Evolutionary conservation across 2,329 filamentous ascomycete species (phyloP).

Genomic region (Scedosporium boydii): DNA sequence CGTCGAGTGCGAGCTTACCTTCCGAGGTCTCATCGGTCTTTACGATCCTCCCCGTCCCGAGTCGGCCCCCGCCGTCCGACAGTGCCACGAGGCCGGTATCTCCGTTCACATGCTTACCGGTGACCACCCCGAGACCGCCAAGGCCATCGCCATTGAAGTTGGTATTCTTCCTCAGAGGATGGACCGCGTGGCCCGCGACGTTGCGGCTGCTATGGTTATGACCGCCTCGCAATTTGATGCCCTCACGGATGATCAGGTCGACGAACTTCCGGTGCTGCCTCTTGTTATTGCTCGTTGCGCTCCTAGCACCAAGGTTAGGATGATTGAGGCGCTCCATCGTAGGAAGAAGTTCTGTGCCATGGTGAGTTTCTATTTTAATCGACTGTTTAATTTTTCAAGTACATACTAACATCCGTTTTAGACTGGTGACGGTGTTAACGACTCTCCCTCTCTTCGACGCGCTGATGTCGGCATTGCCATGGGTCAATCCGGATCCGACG

Average conservation of each 20-base stretch:
- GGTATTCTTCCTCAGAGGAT: slow-evolving; percentile 46
- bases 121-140: slow-evolving; percentile 54
- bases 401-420: slow-evolving; percentile 3
- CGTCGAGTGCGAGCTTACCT: slow-evolving; percentile 51
- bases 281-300: slow-evolving; percentile 62
- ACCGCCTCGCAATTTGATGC: slow-evolving; percentile 55
- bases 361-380: slow-evolving; percentile 21
- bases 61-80: slow-evolving; percentile 48
- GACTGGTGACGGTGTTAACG: slow-evolving; percentile 67
- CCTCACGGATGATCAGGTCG: slow-evolving; percentile 53
- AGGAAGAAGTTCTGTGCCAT: slow-evolving; percentile 58
- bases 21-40: slow-evolving; percentile 59
- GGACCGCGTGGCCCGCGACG: slow-evolving; percentile 38
- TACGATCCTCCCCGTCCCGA: slow-evolving; percentile 64
- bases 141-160: slow-evolving; percentile 52
- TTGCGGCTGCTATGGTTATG: slow-evolving; percentile 52
- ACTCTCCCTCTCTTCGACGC: slow-evolving; percentile 59
- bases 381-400: background rate
- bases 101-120: slow-evolving; percentile 61
- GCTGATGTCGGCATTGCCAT: slow-evolving; percentile 66
- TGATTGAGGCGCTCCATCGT: slow-evolving; percentile 64
- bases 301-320: slow-evolving; percentile 61
- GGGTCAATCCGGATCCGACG: slow-evolving; percentile 52
- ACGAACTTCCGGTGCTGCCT: slow-evolving; percentile 53
- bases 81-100: slow-evolving; percentile 54